These are phyloP conservation scores for Hirschfeldia incana DNA, from an alignment of 345 rosid species.

Conservation along the genomic window DNA sequence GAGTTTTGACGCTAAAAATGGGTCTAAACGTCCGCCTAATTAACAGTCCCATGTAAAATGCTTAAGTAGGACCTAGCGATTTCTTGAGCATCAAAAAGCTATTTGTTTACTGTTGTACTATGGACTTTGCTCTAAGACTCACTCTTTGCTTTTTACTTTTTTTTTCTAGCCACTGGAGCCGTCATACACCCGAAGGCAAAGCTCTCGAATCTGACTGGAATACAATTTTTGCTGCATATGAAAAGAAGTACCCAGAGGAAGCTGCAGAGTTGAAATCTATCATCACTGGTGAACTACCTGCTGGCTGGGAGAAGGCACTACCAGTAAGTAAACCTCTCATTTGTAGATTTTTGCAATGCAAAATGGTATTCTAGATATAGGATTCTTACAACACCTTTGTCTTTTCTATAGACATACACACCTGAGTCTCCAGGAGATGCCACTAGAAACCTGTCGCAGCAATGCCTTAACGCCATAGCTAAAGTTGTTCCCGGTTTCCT, in stretches of 20 bases:
- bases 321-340: conserved; percentile 59
- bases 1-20: too few relatives aligned
- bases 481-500: conserved; percentile 85
- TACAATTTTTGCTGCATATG: conserved; percentile 77
- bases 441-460: conserved; percentile 91
- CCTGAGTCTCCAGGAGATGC: conserved; percentile 93
- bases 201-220: conserved; percentile 88
- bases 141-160: conserved; percentile 15
- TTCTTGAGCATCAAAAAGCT: background rate
- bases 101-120: conserved; percentile 1
- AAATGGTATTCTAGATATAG: background rate
- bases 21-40: too few relatives aligned
- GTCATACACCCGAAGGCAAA: conserved; percentile 72
- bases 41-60: too few relatives aligned
- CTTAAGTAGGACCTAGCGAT: too few relatives aligned
- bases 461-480: conserved; percentile 79
- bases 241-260: conserved; percentile 84
- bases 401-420: conserved; percentile 58
- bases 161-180: conserved; percentile 85
- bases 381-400: background rate
- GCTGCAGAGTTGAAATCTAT: conserved; percentile 91
- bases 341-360: background rate
- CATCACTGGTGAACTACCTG: conserved; percentile 73
- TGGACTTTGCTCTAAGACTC: background rate
- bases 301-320: conserved; percentile 94